phyloP scores from a whole-genome alignment of 2,329 filamentous ascomycete genomes.

The Trichoderma asperellum region DNA sequence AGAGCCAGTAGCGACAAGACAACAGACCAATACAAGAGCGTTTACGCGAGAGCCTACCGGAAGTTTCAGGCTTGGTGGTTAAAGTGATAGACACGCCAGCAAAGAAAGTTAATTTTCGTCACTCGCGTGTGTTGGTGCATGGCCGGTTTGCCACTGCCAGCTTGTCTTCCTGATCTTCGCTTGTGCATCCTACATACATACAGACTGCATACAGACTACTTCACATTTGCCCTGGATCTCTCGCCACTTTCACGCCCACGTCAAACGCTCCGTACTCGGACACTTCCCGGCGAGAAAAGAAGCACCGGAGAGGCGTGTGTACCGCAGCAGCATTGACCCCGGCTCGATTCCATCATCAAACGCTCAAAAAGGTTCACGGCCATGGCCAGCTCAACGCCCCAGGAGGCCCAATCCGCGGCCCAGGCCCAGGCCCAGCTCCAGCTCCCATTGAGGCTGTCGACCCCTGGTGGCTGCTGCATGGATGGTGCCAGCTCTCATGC shows the following conservation, averaged over 20 bases:
- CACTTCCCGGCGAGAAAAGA: not conserved
- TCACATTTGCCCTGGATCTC: not conserved
- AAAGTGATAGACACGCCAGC: constrained; percentile 22
- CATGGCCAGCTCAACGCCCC: constrained; percentile 36
- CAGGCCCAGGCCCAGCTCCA: constrained; percentile 36
- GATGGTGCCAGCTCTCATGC: constrained; percentile 32
- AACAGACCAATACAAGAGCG: not conserved
- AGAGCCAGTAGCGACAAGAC: not conserved
- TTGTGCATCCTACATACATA: constrained; percentile 7
- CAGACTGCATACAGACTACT: not conserved
- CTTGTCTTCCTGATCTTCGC: constrained; percentile 5
- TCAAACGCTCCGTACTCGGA: not conserved
- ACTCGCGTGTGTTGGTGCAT: constrained; percentile 13
- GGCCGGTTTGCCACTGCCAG: constrained; percentile 1
- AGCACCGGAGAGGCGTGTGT: constrained; percentile 7
- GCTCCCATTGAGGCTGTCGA: constrained; percentile 37
- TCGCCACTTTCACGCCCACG: not conserved
- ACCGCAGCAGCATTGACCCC: not conserved
- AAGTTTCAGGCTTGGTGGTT: not conserved
- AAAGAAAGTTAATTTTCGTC: constrained; percentile 4
- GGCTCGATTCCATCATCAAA: not conserved
- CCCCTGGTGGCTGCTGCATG: constrained; percentile 18
- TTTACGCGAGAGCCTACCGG: constrained; percentile 20
- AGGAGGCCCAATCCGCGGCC: constrained; percentile 39
- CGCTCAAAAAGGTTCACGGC: constrained; percentile 1